A percentile compares a stretch with the other conserved stretches of the same genome.
Conservation (phyloP, 495 filamentous ascomycete species). For the Aspergillus saccharolyticus region DNA sequence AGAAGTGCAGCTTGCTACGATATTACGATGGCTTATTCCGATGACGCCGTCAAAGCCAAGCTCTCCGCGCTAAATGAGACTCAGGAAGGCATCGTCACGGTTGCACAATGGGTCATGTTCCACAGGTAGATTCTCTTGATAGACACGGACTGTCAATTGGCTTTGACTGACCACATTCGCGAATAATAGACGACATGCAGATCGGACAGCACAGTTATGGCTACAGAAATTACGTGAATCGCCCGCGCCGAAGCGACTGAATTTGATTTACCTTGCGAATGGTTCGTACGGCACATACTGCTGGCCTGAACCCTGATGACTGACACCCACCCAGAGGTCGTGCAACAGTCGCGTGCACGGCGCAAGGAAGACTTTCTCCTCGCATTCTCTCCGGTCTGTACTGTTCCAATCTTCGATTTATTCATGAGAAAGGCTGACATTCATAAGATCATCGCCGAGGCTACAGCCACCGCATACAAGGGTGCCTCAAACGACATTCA, state of each 20-base stretch:
- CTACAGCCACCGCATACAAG: slow-evolving; percentile 77
- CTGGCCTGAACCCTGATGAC: slow-evolving; percentile 4
- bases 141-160: slow-evolving; percentile 8
- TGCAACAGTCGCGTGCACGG: slow-evolving; percentile 88
- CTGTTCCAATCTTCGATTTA: not conserved
- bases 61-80: slow-evolving; percentile 92
- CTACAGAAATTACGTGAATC: slow-evolving; percentile 82
- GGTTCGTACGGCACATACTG: slow-evolving; percentile 47
- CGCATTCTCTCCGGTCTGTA: slow-evolving; percentile 72
- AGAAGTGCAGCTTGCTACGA: no score
- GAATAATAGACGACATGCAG: slow-evolving; percentile 70
- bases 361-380: slow-evolving; percentile 86
- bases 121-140: slow-evolving; percentile 63
- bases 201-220: slow-evolving; percentile 85
- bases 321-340: slow-evolving; percentile 65
- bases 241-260: slow-evolving; percentile 74
- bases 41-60: slow-evolving; percentile 90
- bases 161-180: slow-evolving; percentile 19
- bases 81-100: slow-evolving; percentile 90
- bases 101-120: slow-evolving; percentile 99
- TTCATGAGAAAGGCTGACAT: slow-evolving; percentile 19
- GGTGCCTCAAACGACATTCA: slow-evolving; percentile 79
- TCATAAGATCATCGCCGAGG: slow-evolving; percentile 72
- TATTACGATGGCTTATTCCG: slow-evolving; percentile 76
- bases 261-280: slow-evolving; percentile 92